Base-by-base conservation (phyloP, 306 rosid genomes). In the Sindora glabra region DNA sequence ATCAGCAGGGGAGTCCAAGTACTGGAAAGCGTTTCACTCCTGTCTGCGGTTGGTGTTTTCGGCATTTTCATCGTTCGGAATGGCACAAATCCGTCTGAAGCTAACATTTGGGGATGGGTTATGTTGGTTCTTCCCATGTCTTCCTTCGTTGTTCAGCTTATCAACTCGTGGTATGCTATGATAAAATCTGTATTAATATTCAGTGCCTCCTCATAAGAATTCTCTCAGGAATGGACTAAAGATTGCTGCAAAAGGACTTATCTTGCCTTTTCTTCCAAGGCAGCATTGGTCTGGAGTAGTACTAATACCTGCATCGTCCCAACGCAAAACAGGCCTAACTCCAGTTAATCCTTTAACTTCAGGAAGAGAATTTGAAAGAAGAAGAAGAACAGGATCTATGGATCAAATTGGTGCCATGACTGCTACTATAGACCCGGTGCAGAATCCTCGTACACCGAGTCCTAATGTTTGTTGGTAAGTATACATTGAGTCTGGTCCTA, bases 341-440 rank as follows among this genome's bases (percentile, higher is more conserved):
- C 60, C 82, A 15, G 64, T 24, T 19, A 41, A 68, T 65, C 79
- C 86, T 45, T 17, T 9, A 12, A 2, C 51, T 44, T 60, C 85
- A 62, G 87, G 70, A 30, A 54, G 44, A 37, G 75, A 76, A 19
- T 24, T 71, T 5, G 71, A 63, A 61, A 60, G 81, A 71, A 73
- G 77, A 73, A 62, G 76, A 6, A 68, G 68, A 59, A 48, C 57
- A 18, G 67, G 69, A 21, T 33, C 62, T 7, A 49, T 65, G 56
- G 74, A 56, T 54, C 76, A 86, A n/a, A 42, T 79, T 17, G 59
- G 73, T 3, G 70, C 86, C 55, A 74, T 76, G 92, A 68, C 74
- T 3, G 81, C 92, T 1, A 79, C 79, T 3, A 74, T 85, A 16
- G 89, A 79, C 68, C 89, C 94, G 1, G 73, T 79, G 68, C 78